phyloP scores from a whole-genome alignment of 2,329 filamentous ascomycete species.

The Neonectria ditissima region DNA sequence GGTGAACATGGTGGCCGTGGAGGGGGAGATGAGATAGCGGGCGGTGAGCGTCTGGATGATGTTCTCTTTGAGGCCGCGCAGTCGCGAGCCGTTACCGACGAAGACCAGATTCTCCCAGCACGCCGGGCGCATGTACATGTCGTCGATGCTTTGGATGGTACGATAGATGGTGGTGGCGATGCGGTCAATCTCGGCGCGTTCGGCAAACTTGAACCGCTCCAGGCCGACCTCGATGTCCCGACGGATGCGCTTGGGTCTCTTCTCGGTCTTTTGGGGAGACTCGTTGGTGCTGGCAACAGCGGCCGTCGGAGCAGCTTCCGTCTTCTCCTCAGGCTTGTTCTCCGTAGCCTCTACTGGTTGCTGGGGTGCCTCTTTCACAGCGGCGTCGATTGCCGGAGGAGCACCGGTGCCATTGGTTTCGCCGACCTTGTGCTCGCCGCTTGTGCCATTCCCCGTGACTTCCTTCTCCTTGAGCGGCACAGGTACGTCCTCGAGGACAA shows the following conservation, averaged over 20 bases:
- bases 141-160: slow-evolving; percentile 83
- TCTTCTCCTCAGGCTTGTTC: slow-evolving; percentile 38
- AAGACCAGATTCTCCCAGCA: slow-evolving; percentile 95
- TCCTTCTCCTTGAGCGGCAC: slow-evolving; percentile 50
- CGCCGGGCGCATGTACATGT: slow-evolving; percentile 84
- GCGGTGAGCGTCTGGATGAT: slow-evolving; percentile 82
- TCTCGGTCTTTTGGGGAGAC: slow-evolving; percentile 51
- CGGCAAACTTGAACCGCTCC: slow-evolving; percentile 78
- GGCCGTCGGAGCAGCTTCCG: slow-evolving; percentile 31
- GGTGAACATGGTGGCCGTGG: slow-evolving; percentile 94
- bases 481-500: slow-evolving; percentile 65
- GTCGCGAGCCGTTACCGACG: slow-evolving; percentile 84
- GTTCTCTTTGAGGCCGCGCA: slow-evolving; percentile 87
- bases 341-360: slow-evolving; percentile 40
- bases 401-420: slow-evolving; percentile 33
- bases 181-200: slow-evolving; percentile 80
- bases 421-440: slow-evolving; percentile 33
- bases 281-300: slow-evolving; percentile 38
- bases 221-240: slow-evolving; percentile 81
- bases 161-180: slow-evolving; percentile 88
- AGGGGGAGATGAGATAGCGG: slow-evolving; percentile 91
- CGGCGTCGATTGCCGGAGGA: slow-evolving; percentile 19
- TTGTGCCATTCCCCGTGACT: slow-evolving; percentile 28
- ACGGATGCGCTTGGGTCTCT: slow-evolving; percentile 67
- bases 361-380: slow-evolving; percentile 43